A percentile compares a stretch with the other conserved stretches of the same genome.
Conservation (phyloP, 352 stramenopile genomes). For the Phytophthora syringae region DNA sequence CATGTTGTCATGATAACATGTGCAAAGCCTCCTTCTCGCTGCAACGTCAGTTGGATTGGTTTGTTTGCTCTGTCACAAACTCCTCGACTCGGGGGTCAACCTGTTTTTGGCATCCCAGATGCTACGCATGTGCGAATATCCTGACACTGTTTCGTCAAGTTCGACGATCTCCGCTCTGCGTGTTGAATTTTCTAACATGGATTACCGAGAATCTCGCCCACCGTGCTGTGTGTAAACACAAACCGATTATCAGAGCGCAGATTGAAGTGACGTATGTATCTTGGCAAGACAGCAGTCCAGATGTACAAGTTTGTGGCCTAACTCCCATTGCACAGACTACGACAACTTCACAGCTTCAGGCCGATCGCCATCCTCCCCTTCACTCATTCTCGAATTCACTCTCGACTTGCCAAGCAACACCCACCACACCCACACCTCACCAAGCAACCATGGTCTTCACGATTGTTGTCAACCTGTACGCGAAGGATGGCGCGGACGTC, state of each 20-base stretch:
- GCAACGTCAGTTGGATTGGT: too few relatives aligned
- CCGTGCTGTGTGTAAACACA: neutral
- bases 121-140: too few relatives aligned
- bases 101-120: too few relatives aligned
- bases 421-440: neutral
- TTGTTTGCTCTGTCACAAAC: too few relatives aligned
- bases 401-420: constrained; percentile 15
- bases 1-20: too few relatives aligned
- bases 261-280: constrained; percentile 22
- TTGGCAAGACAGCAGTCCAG: neutral
- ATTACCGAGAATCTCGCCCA: constrained; percentile 9
- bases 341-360: neutral
- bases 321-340: neutral
- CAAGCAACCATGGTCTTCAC: constrained; percentile 19
- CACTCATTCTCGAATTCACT: constrained; percentile 21
- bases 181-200: neutral
- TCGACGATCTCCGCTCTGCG: neutral
- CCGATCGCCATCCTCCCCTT: neutral
- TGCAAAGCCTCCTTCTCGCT: too few relatives aligned
- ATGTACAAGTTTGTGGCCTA: neutral
- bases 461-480: constrained; percentile 21
- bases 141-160: too few relatives aligned
- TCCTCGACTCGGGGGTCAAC: too few relatives aligned
- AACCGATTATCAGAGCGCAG: constrained; percentile 8
- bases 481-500: constrained; percentile 16